A percentile compares a stretch with the other conserved stretches of the same genome.
These are phyloP conservation scores for Leccinum griseonigrum DNA, from an alignment of 1,284 basidiomycete species.

Conservation along the genomic window DNA sequence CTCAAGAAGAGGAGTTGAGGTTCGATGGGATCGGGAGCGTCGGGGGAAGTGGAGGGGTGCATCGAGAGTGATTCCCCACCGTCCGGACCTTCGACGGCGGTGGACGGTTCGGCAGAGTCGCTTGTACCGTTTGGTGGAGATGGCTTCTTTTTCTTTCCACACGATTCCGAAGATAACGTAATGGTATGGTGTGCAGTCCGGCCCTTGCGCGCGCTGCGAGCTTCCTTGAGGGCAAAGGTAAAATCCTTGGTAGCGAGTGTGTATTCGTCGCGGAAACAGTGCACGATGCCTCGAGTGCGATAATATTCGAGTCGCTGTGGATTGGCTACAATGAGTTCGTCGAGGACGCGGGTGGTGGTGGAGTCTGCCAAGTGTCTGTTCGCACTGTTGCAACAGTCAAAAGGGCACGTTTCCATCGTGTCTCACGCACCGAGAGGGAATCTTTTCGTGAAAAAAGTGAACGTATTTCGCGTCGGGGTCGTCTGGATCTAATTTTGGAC, in stretches of 20 bases:
- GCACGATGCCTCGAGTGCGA: conserved; percentile 79
- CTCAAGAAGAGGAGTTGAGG: conserved; percentile 79
- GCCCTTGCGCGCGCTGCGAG: conserved; percentile 63
- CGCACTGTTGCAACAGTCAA: conserved; percentile 21
- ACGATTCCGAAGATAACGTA: conserved; percentile 37
- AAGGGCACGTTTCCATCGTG: conserved; percentile 6
- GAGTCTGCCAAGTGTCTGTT: conserved; percentile 77
- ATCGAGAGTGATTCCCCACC: conserved; percentile 45
- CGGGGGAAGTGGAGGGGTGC: conserved; percentile 67
- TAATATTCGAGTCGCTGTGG: conserved; percentile 78
- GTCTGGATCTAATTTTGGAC: conserved; percentile 52
- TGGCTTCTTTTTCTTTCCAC: conserved; percentile 57
- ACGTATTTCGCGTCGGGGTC: conserved; percentile 80
- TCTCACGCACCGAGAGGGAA: conserved; percentile 70
- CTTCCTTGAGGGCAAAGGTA: conserved; percentile 72
- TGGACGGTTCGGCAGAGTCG: conserved; percentile 41
- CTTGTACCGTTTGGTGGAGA: conserved; percentile 55
- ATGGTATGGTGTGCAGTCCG: conserved; percentile 50
- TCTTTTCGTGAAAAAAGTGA: conserved; percentile 88
- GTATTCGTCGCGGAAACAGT: conserved; percentile 82
- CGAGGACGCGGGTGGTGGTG: conserved; percentile 67
- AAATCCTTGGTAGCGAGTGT: conserved; percentile 70
- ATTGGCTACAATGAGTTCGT: conserved; percentile 66
- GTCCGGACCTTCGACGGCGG: conserved; percentile 44
- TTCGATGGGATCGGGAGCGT: conserved; percentile 79